A percentile compares a stretch with the other conserved stretches of the same genome.
Evolutionary conservation across 1,284 basidiomycete genomes (phyloP).

Genomic region (Leccinum subfulvum): DNA sequence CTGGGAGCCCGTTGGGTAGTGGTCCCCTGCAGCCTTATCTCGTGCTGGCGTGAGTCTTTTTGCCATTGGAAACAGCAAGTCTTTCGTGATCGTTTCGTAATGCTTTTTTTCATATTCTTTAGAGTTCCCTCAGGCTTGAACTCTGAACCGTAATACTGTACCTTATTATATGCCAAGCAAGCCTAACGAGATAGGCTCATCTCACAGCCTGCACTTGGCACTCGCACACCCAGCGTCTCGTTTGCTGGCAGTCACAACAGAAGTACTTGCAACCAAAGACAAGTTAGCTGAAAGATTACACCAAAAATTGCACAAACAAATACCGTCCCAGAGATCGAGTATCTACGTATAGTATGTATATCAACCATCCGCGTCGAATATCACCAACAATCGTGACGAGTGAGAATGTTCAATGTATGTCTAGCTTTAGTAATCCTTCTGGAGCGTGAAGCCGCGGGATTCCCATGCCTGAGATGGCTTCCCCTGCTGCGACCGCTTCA

Average conservation of each 20-base stretch:
- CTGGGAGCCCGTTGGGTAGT: background rate
- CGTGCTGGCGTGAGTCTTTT: background rate
- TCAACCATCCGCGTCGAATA: background rate
- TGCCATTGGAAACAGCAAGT: background rate
- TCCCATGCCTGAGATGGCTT: background rate
- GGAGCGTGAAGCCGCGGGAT: conserved; percentile 10
- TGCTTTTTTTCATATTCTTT: background rate
- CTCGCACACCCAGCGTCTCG: background rate
- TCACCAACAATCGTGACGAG: background rate
- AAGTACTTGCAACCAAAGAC: background rate
- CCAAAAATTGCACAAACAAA: background rate
- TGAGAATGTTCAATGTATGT: background rate
- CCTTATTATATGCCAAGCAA: background rate
- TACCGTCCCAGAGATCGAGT: background rate
- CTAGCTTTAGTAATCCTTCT: background rate
- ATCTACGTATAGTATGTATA: background rate
- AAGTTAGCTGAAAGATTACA: background rate
- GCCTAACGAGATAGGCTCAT: background rate
- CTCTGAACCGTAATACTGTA: background rate
- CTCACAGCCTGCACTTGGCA: background rate
- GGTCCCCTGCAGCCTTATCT: background rate
- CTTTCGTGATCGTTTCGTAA: background rate
- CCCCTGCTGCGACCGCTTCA: conserved; percentile 30
- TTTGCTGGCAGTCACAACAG: background rate
- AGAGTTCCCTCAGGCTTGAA: background rate